Evolutionary conservation across 352 stramenopile species (phyloP).

Genomic region (Pythium biforme): DNA sequence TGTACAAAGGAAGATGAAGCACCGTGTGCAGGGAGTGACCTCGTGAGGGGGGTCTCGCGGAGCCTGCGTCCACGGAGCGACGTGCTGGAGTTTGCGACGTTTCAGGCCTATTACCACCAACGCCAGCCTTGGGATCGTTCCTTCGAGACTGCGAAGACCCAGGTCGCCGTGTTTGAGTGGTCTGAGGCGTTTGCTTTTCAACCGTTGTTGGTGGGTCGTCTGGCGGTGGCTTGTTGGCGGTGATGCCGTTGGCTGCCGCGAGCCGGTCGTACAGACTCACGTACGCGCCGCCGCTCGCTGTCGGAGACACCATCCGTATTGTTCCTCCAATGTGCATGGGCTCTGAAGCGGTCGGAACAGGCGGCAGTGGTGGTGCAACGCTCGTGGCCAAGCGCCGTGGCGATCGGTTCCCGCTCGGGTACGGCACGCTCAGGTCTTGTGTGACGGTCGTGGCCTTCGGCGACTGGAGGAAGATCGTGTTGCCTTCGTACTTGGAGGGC

Average conservation of each 20-base stretch:
- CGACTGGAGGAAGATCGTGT: conserved; percentile 54
- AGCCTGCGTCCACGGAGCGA: conserved; percentile 7
- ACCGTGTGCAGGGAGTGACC: background rate
- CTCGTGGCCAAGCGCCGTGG: conserved; percentile 5
- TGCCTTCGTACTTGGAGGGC: conserved; percentile 44
- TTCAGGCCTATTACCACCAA: background rate
- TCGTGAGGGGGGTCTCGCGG: conserved; percentile 10
- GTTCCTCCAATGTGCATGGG: background rate
- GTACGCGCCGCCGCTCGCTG: conserved; percentile 28
- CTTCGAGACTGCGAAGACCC: conserved; percentile 15
- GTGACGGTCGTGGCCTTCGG: conserved; percentile 32
- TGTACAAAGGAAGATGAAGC: background rate
- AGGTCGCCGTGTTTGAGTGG: background rate
- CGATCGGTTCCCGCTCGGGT: conserved; percentile 8
- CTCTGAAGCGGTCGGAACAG: background rate
- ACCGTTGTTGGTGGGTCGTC: background rate
- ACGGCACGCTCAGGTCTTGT: conserved; percentile 25
- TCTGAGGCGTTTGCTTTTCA: background rate
- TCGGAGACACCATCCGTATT: conserved; percentile 13
- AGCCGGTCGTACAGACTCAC: conserved; percentile 72
- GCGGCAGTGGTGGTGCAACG: background rate
- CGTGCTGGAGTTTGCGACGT: background rate
- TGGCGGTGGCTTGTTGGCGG: conserved; percentile 1
- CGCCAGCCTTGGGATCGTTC: conserved; percentile 6
- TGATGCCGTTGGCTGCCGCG: conserved; percentile 44